Base-by-base conservation (phyloP, 2,329 filamentous ascomycete genomes). In the Colletotrichum liriopes region DNA sequence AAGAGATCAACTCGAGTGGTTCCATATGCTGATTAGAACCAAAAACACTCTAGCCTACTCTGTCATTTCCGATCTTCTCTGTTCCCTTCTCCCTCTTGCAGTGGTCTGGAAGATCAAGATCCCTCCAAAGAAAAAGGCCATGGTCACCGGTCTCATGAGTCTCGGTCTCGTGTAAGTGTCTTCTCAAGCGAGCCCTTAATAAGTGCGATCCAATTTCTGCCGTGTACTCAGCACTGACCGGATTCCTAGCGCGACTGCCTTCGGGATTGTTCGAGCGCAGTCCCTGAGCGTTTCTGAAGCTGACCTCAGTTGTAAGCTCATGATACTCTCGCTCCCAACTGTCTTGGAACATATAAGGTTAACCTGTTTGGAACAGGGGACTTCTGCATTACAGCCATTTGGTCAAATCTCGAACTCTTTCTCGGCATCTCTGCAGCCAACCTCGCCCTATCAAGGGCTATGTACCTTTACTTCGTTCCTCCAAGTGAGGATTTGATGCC, bases 381-480 rank as follows among this genome's bases (percentile, higher is more conserved):
- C 1, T 82, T 79, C 59, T 77, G 76, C 52, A 78, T 80, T 14
- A 77, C 80, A 2, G 81, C 80, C 29, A 81, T 82, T 54, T 84
- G 81, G 81, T 82, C 79, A 11, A 78, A 82, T 18, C 74, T 82
- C 55, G 82, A 84, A 29, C 78, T 80, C 0, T 79, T 79, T 23
- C 75, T 84, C 1, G 82, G 81, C 35, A 82, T 83, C 20, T 77
- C 81, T 3, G 80, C 79, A n/a, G 82, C 78, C n/a, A 79, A 79
- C 29, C 75, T 79, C 3, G 76, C 60, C 75, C 78, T 65, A 56
- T 75, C 68, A 1, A 73, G 76, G 11, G 74, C 74, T 6, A 69
- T 77, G 5, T 78, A 74, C 47, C 47, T 65, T 5, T 75, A 70
- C 49, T 71, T 78, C 43, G 65, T 62, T 45, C 43, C 62, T 5